These are phyloP conservation scores for Sparassis latifolia DNA, from an alignment of 1,284 basidiomycete species.

Conservation along the genomic window DNA sequence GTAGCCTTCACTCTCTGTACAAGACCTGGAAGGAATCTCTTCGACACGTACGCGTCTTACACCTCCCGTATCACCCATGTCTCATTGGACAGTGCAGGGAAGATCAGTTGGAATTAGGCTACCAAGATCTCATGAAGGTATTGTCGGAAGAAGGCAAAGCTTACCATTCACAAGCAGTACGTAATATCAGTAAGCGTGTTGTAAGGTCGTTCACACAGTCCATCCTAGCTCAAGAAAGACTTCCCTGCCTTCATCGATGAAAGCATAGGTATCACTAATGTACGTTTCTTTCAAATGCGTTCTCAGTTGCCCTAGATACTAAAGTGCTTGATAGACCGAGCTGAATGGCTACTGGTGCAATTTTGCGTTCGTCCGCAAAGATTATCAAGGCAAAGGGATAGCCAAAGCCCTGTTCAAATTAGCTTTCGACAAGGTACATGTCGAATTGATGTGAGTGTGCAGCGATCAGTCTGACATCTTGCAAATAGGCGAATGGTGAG, in stretches of 20 bases:
- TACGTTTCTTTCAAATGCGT: background rate
- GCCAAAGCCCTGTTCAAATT: slow-evolving; percentile 9
- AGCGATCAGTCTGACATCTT: background rate
- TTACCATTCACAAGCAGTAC: background rate
- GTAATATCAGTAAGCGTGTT: background rate
- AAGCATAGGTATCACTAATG: slow-evolving; percentile 1
- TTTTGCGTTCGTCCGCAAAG: slow-evolving; percentile 9
- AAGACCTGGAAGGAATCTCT: background rate
- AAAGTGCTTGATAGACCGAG: background rate
- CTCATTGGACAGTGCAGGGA: background rate
- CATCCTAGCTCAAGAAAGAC: slow-evolving; percentile 4
- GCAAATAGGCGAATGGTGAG: background rate
- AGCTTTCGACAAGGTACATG: slow-evolving; percentile 8
- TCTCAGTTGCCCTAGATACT: background rate
- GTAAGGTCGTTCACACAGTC: too few species aligned
- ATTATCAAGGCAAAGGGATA: slow-evolving; percentile 12
- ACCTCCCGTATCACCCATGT: background rate
- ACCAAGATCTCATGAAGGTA: background rate
- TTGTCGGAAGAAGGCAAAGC: slow-evolving; percentile 2
- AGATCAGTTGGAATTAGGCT: slow-evolving; percentile 2
- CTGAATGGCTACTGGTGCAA: slow-evolving; percentile 13
- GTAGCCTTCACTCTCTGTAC: slow-evolving; percentile 10
- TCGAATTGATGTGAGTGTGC: background rate
- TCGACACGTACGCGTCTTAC: background rate
- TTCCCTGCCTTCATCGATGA: slow-evolving; percentile 7